A percentile compares a stretch with the other conserved stretches of the same genome.
phyloP scores from a whole-genome alignment of 2,329 filamentous ascomycete species.

The Colletotrichum salicis region DNA sequence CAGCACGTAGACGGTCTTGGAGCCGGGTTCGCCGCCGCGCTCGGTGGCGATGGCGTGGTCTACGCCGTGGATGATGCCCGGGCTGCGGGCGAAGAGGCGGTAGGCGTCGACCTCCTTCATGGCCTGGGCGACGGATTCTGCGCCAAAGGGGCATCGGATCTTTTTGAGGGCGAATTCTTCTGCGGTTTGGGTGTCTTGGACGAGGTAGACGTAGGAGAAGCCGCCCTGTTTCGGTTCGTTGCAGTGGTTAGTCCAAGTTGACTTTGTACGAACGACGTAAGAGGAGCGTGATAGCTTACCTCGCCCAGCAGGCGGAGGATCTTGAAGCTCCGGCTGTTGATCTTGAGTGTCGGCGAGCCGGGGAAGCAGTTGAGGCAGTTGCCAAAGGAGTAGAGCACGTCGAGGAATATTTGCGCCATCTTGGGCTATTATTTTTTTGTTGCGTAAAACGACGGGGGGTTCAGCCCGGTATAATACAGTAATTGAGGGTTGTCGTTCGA shows the following conservation, averaged over 20 bases:
- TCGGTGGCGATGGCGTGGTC: conserved; percentile 87
- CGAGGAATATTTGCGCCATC: conserved; percentile 88
- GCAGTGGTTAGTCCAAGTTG: too few species aligned
- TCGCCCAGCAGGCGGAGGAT: conserved; percentile 93
- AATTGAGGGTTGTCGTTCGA: not conserved
- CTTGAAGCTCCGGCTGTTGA: conserved; percentile 95
- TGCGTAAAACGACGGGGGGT: not conserved
- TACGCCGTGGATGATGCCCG: conserved; percentile 86
- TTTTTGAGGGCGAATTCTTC: conserved; percentile 96
- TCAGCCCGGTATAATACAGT: too few species aligned
- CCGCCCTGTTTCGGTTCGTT: conserved; percentile 71
- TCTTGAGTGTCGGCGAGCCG: conserved; percentile 90
- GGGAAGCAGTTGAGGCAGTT: conserved; percentile 98
- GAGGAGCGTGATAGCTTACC: too few species aligned
- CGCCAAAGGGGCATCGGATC: conserved; percentile 97
- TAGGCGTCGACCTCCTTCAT: conserved; percentile 99
- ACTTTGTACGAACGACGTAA: too few species aligned
- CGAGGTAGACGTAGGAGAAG: conserved; percentile 98
- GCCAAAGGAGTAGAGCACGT: conserved; percentile 89
- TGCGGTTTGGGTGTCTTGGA: conserved; percentile 86
- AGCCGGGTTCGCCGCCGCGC: conserved; percentile 66
- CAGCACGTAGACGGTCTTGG: conserved; percentile 96
- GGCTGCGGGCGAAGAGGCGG: conserved; percentile 83
- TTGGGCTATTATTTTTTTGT: conserved; percentile 17
- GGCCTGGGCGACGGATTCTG: conserved; percentile 93